Conservation (phyloP, 257 asterid species). For the Solanum ahanhuiri region DNA sequence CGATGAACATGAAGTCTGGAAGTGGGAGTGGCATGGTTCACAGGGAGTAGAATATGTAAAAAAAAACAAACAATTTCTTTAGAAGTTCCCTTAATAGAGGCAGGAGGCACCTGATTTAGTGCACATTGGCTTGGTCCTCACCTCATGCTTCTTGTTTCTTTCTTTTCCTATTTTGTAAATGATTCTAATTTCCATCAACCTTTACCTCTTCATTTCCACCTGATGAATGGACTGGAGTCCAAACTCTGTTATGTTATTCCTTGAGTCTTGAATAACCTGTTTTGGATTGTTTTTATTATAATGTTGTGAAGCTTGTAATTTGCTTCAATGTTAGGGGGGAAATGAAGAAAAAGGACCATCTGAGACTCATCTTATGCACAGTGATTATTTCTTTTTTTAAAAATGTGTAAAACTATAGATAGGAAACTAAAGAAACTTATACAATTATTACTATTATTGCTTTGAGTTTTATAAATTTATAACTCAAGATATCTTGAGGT, state of each 20-base stretch:
- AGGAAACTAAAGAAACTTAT: not conserved
- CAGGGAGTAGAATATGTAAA: not conserved
- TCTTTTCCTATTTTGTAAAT: not conserved
- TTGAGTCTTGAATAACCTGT: not conserved
- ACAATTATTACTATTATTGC: not conserved
- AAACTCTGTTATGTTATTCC: not conserved
- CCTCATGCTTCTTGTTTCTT: not conserved
- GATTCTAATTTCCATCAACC: not conserved
- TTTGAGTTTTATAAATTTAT: not conserved
- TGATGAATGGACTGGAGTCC: not conserved
- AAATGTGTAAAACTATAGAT: too few species aligned
- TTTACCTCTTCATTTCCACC: not conserved
- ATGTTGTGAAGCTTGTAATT: not conserved
- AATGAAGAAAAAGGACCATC: not conserved
- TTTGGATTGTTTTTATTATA: not conserved
- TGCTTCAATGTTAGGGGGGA: not conserved
- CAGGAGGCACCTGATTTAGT: not conserved
- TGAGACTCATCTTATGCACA: not conserved
- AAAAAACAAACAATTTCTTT: not conserved
- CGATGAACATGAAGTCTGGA: not conserved
- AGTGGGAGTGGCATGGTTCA: not conserved
- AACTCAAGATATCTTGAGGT: not conserved
- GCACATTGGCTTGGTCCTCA: not conserved
- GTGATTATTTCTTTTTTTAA: too few species aligned
- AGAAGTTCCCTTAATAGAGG: not conserved